Evolutionary conservation across 2,329 filamentous ascomycete genomes (phyloP), one percentile per base, ranked within the genome.

Genomic region (Alternaria sp.): DNA sequence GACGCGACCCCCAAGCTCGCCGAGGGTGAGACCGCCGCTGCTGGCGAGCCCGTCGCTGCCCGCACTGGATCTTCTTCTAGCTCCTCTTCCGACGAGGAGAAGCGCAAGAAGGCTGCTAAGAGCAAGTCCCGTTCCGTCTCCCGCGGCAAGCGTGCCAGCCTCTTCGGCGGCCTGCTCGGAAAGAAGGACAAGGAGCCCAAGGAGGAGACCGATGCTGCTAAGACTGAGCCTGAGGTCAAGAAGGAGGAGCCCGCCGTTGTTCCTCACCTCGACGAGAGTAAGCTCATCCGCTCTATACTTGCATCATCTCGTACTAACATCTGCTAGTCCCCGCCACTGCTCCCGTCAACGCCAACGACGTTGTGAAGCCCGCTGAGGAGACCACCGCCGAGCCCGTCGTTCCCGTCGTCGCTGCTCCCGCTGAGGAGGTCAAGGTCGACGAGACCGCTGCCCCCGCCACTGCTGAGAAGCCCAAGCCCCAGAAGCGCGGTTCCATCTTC

Each of bases 401-500:
- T 20, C 28, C 62, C 50, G 63, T 61, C 45, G 51, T 61, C 14
- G 64, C 61, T 54, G 60, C 61, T 21, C 60, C 66, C n/a, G 50
- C 65, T 26, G 77, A 78, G 61, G 74, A 74, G 63, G 26, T 81
- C 84, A 81, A 84, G 84, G 81, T 84, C 28, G 75, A 82, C 61
- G 82, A 84, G 53, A 75, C 74, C 30, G 58, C 65, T 12, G 73
- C 69, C 21, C 71, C 76, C 67, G 73, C 75, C 68, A 82, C 80
- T 46, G 75, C 79, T 51, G 73, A 77, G 65, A 80, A 80, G 72
- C 79, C 85, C 71, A 94, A 93, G 89, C 80, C 81, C 51, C 86
- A 88, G 82, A 97, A 96, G 92, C 92, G 93, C 81, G 89, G 89
- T 82, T 96, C 92, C 70, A 90, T 94, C 75, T 96, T 96, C 82